Evolutionary conservation across 140 eudicot genomes (phyloP), one percentile per base, ranked within the genome.

Genomic region (Bidens hawaiensis): DNA sequence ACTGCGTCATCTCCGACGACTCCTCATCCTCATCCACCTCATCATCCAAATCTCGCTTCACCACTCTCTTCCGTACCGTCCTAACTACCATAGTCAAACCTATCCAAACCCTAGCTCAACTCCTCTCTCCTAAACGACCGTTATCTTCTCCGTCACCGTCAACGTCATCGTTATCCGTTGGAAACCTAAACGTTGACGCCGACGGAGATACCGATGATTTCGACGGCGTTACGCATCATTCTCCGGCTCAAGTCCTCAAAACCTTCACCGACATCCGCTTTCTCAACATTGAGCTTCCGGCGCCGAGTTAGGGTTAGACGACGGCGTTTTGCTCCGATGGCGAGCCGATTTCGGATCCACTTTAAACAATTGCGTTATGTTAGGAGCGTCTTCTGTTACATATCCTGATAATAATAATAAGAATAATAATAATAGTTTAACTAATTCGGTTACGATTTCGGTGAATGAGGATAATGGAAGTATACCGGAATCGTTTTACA

Each of bases 1-100:
- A 83, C 16, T 87, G 91, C 73, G 95, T 87, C 3, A 81, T 87
- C 69, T 83, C 90, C 70, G 90, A 80, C 48, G 90, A 83, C 48
- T 90, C 78, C 12, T 16, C 56, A 6, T 13, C 51, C 7, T 21
- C 72, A 23, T 8, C 75, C 57, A 28, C 69, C 31, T 45, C 77
- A 6, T 23, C 77, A 5, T 68, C 55, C 14, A 85, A 85, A 42
- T 62, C 87, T 0, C 79, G 72, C 41, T 72, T 76, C 3, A 50
- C 83, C 6, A 67, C 71, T 23, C 62, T 86, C 38, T 62, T 86
- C 40, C 67, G 80, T 0, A 15, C 65, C 36, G 52, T 79, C 7
- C 36, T 70, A 6, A 68, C 68, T 4, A 60, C 56, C 13, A 52
- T 79, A 26, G 75, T 83, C 13, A 86, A 86, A 56, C 91, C 91